Evolutionary conservation across 2,329 filamentous ascomycete species (phyloP).

Genomic region (Colletotrichum sp.): DNA sequence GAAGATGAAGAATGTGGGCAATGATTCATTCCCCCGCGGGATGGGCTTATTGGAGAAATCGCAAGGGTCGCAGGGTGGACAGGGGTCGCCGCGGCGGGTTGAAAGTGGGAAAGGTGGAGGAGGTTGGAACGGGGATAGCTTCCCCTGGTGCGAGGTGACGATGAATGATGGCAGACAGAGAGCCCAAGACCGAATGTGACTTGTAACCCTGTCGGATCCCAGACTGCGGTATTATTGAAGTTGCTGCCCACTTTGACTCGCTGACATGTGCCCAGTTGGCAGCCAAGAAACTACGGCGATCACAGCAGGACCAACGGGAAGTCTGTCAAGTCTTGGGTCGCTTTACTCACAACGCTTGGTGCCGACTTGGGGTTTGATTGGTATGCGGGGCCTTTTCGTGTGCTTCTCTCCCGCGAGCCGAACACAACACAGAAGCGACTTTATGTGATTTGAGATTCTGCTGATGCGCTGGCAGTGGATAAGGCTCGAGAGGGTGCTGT

Average conservation of each 20-base stretch:
- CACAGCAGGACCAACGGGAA: slow-evolving; percentile 8
- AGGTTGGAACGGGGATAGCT: neutral
- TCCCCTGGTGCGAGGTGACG: neutral
- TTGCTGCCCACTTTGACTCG: neutral
- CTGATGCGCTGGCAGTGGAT: neutral
- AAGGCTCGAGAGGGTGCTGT: neutral
- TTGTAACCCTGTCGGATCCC: neutral
- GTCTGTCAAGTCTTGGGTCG: neutral
- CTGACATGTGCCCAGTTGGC: slow-evolving; percentile 14
- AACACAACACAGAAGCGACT: neutral
- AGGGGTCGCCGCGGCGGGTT: neutral
- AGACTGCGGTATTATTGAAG: neutral
- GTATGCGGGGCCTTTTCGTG: neutral
- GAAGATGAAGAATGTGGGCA: slow-evolving; percentile 1
- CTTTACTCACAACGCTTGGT: neutral
- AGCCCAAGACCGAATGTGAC: neutral
- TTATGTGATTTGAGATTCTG: neutral
- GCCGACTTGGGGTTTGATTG: neutral
- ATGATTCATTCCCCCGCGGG: neutral
- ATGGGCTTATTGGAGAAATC: slow-evolving; percentile 7
- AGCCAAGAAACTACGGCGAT: neutral
- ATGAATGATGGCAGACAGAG: neutral
- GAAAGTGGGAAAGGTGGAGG: neutral
- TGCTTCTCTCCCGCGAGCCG: neutral
- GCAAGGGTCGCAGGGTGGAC: neutral